phyloP scores from a whole-genome alignment of 1,284 basidiomycete species.

The Pseudozyma pruni region DNA sequence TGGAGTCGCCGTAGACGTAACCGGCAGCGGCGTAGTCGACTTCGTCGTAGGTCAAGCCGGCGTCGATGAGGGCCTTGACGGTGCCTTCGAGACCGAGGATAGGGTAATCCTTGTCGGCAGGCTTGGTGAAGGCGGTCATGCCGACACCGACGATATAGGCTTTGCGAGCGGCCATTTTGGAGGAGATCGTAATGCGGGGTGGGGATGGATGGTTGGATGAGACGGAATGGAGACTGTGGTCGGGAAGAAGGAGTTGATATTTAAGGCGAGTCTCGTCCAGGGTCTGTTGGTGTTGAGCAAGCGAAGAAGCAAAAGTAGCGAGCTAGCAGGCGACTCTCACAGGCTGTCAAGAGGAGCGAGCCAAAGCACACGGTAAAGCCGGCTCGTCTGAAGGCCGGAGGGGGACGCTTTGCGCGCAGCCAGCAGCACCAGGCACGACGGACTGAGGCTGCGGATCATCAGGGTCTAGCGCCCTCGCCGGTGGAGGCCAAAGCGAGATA shows the following conservation, averaged over 20 bases:
- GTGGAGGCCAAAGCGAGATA: background rate
- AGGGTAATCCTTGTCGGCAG: conserved; percentile 72
- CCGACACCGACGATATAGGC: conserved; percentile 76
- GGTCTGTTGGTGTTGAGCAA: conserved; percentile 1
- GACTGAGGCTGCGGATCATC: conserved; percentile 4
- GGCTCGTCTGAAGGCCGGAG: conserved; percentile 24
- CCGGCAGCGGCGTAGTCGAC: conserved; percentile 82
- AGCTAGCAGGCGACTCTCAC: no score
- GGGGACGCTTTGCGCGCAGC: background rate
- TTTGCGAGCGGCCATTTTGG: conserved; percentile 43
- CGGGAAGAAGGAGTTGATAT: background rate
- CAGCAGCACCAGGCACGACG: background rate
- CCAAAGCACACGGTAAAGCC: conserved; percentile 13
- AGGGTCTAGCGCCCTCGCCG: background rate
- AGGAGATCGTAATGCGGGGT: no score
- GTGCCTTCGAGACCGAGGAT: conserved; percentile 76
- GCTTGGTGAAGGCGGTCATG: conserved; percentile 84
- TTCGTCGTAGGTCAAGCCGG: conserved; percentile 84
- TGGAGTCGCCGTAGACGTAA: conserved; percentile 71
- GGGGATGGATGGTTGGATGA: background rate
- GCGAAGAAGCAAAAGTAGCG: conserved; percentile 5
- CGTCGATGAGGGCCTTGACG: conserved; percentile 84
- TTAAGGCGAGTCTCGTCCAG: conserved; percentile 5
- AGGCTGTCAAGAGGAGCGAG: conserved; percentile 1
- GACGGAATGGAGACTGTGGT: background rate